phyloP scores from a whole-genome alignment of 352 stramenopile species.

The Phytopythium kandeliae region DNA sequence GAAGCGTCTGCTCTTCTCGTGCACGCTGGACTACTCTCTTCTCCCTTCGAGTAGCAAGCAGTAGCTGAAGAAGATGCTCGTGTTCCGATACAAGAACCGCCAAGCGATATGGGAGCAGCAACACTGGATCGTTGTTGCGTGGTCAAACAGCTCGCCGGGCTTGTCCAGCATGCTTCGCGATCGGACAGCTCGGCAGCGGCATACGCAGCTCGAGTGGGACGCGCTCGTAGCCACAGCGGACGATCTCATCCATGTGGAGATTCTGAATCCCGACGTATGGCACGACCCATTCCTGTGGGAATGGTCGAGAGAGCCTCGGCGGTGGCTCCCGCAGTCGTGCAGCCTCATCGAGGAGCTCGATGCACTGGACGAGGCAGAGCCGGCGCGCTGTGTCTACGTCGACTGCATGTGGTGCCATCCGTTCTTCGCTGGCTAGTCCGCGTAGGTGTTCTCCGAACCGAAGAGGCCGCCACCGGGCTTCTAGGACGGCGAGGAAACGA shows the following conservation, averaged over 20 bases:
- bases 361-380: constrained; percentile 1
- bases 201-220: neutral
- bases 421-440: neutral
- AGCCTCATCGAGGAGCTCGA: neutral
- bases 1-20: neutral
- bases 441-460: neutral
- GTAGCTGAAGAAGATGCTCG: neutral
- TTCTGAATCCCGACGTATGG: neutral
- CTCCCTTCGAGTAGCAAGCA: neutral
- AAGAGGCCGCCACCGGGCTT: neutral
- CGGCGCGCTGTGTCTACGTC: constrained; percentile 6
- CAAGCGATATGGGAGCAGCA: constrained; percentile 2
- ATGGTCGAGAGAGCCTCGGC: neutral
- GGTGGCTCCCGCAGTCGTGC: neutral
- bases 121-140: neutral
- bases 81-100: neutral
- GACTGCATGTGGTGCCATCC: neutral
- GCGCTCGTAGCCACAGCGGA: neutral
- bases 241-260: neutral
- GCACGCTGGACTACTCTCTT: neutral
- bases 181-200: neutral
- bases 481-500: too few species aligned
- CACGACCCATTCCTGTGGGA: constrained; percentile 4
- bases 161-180: neutral
- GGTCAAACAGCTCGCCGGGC: neutral